These are phyloP conservation scores for Antrodiella citrinella DNA, from an alignment of 768 basidiomycete species.

Conservation along the genomic window DNA sequence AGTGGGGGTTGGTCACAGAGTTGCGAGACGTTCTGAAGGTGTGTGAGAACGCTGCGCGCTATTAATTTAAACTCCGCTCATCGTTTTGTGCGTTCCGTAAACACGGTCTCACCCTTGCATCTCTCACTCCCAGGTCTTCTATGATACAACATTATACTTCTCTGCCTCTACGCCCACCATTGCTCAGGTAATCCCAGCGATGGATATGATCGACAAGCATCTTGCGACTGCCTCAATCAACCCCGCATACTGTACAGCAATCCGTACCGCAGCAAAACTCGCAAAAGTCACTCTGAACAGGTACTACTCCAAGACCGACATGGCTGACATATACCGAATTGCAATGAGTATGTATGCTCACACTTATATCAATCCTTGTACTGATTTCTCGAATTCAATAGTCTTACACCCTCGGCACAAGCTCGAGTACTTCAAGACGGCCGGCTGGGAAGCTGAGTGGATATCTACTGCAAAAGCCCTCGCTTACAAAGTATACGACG, in stretches of 20 bases:
- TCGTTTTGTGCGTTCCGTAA: too few relatives aligned
- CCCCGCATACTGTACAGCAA: slow-evolving; percentile 10
- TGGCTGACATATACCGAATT: slow-evolving; percentile 23
- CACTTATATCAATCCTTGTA: neutral
- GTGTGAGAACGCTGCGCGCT: neutral
- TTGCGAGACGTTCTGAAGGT: slow-evolving; percentile 23
- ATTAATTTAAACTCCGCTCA: too few relatives aligned
- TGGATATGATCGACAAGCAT: slow-evolving; percentile 4
- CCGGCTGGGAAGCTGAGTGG: slow-evolving; percentile 24
- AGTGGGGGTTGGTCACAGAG: slow-evolving; percentile 28
- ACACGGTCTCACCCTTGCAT: too few relatives aligned
- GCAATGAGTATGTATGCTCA: slow-evolving; percentile 23
- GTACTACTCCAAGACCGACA: slow-evolving; percentile 25
- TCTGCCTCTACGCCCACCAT: neutral
- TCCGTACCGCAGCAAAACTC: slow-evolving; percentile 20
- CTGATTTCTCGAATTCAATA: slow-evolving; percentile 5
- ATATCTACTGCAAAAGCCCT: slow-evolving; percentile 19
- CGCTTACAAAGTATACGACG: slow-evolving; percentile 15
- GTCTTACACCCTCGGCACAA: slow-evolving; percentile 30
- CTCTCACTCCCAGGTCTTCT: slow-evolving; percentile 1
- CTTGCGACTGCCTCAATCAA: slow-evolving; percentile 14
- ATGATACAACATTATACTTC: slow-evolving; percentile 6
- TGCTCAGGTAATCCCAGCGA: slow-evolving; percentile 1
- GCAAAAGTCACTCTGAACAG: slow-evolving; percentile 24
- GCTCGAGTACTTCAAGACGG: slow-evolving; percentile 25